phyloP scores from a whole-genome alignment of 805 yeast species.

The Ogataea zsoltii region DNA sequence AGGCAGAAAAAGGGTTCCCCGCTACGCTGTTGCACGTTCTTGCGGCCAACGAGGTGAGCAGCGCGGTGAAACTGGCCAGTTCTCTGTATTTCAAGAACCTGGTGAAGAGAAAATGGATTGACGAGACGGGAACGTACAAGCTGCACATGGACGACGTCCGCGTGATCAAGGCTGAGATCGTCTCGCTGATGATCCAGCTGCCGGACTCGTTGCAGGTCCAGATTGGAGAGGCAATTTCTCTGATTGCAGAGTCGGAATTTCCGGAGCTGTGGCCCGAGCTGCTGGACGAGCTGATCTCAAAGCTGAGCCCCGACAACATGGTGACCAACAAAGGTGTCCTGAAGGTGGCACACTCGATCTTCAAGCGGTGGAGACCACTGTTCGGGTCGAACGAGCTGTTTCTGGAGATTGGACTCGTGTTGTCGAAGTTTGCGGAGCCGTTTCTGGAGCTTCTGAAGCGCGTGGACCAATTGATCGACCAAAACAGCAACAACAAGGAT shows the following conservation, averaged over 20 bases:
- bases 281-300: constrained; percentile 68
- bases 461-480: constrained; percentile 65
- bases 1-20: constrained; percentile 71
- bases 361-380: constrained; percentile 94
- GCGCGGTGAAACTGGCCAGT: constrained; percentile 76
- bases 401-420: constrained; percentile 81
- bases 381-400: constrained; percentile 89
- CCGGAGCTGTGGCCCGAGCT: constrained; percentile 86
- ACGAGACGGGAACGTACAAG: constrained; percentile 80
- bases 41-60: constrained; percentile 55
- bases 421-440: constrained; percentile 79
- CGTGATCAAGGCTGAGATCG: constrained; percentile 71
- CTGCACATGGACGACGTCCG: constrained; percentile 61
- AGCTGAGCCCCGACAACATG: constrained; percentile 67
- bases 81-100: constrained; percentile 89
- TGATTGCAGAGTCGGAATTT: constrained; percentile 94
- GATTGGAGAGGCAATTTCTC: constrained; percentile 88
- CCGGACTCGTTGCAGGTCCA: constrained; percentile 86
- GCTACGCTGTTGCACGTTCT: constrained; percentile 74
- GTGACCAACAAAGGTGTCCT: constrained; percentile 80
- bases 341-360: constrained; percentile 91
- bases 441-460: constrained; percentile 67
- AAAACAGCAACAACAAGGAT: constrained; percentile 45
- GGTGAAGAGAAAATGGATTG: constrained; percentile 82
- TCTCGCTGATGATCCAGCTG: constrained; percentile 80